phyloP scores from a whole-genome alignment of 495 filamentous ascomycete species.

The Aspergillus diversus region DNA sequence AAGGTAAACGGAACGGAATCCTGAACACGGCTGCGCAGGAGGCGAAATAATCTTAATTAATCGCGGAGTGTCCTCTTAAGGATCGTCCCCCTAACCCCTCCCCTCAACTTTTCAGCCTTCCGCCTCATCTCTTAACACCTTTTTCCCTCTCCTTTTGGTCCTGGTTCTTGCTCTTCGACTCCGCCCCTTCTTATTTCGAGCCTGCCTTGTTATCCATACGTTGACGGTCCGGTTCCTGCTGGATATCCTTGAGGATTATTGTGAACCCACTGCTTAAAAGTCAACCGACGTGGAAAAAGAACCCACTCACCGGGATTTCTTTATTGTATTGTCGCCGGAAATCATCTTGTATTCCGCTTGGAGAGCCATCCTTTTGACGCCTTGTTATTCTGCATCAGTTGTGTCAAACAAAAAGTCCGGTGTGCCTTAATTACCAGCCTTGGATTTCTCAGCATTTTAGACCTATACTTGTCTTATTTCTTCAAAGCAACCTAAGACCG shows the following conservation, averaged over 20 bases:
- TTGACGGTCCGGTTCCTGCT: slow-evolving; percentile 20
- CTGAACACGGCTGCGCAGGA: slow-evolving; percentile 19
- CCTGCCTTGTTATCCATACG: slow-evolving; percentile 16
- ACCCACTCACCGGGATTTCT: slow-evolving; percentile 23
- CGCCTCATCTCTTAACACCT: slow-evolving; percentile 9
- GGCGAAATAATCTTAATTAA: slow-evolving; percentile 23
- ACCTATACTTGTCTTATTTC: slow-evolving; percentile 30
- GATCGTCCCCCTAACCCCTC: slow-evolving; percentile 17
- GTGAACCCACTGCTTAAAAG: slow-evolving; percentile 13
- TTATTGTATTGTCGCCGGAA: slow-evolving; percentile 26
- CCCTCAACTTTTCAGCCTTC: slow-evolving; percentile 12
- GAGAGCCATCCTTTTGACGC: slow-evolving; percentile 17
- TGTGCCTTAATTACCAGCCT: slow-evolving; percentile 30
- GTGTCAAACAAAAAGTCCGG: slow-evolving; percentile 24
- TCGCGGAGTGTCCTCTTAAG: slow-evolving; percentile 15
- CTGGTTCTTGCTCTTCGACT: not conserved
- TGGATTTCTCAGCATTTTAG: slow-evolving; percentile 31
- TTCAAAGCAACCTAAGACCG: slow-evolving; percentile 22
- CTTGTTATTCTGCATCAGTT: slow-evolving; percentile 24
- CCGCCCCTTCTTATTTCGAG: slow-evolving; percentile 12
- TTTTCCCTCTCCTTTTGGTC: slow-evolving; percentile 17
- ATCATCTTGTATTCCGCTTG: slow-evolving; percentile 20
- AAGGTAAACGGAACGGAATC: slow-evolving; percentile 19
- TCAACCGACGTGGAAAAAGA: slow-evolving; percentile 24
- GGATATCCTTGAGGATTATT: slow-evolving; percentile 20